Base-by-base conservation (phyloP, 2,329 filamentous ascomycete genomes). In the Alternaria brassicae region DNA sequence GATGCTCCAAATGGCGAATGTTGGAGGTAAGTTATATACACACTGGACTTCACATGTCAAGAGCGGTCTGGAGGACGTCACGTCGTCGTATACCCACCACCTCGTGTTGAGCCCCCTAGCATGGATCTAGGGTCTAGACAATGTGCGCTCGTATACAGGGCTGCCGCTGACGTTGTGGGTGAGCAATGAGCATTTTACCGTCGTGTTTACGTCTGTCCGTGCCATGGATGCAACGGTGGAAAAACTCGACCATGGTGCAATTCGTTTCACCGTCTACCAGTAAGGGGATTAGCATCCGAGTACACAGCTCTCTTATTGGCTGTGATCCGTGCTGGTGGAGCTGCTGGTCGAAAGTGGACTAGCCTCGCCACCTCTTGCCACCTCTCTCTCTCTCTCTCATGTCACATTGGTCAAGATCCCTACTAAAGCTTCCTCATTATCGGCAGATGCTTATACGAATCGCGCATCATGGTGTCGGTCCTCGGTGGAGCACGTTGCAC, bases 41-140 rank as follows among this genome's bases (percentile, higher is more conserved):
- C 32, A 25, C 32, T 23, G n/a, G n/a, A 10, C 47, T 50, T 19
- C 47, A 21, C 37, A 50, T 36, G 47, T 50, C 47, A 50, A 47
- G 28, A 32, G 28, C 44, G 44, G 44, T 32, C 44, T 47, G 28
- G 21, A 9, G 13, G 44, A 32, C 44, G 44, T 30, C 28, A 32
- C 44, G 12, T n/a, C n/a, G n/a, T n/a, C n/a, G n/a, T 47, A 15
- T 32, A 47, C 44, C 44, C 44, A 47, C 44, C 44, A 19, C 44
- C 36, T 39, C 36, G 44, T 47, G 8, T n/a, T 34, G 27, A 3
- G 21, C 17, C 28, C 25, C 44, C 44, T 34, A 34, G 28, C 44
- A 47, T 47, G 44, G 44, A 15, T 28, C 44, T 32, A 23, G 44
- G 17, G 34, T 47, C 44, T 23, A 6, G 13, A 47, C 21, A 32